These are phyloP conservation scores for Climacium dendroides DNA, from an alignment of 225 moss, liverwort and hornwort genomes.

Conservation along the genomic window DNA sequence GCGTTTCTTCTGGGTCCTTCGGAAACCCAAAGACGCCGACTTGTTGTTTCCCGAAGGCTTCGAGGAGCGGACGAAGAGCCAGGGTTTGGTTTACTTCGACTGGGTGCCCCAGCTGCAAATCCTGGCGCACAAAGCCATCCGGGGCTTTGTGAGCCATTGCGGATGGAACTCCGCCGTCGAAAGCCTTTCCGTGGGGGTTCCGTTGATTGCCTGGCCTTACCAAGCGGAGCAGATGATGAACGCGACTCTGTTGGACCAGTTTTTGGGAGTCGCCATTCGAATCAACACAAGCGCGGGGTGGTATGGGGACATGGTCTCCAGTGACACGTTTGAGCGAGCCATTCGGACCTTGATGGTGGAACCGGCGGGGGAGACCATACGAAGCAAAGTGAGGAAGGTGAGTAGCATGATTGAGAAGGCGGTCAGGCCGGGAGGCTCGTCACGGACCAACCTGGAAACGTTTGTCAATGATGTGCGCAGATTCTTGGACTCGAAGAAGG, in stretches of 20 bases:
- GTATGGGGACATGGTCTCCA: neutral
- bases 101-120: constrained; percentile 36
- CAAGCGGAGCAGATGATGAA: constrained; percentile 45
- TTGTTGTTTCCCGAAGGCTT: constrained; percentile 19
- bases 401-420: constrained; percentile 2
- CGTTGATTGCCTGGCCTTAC: constrained; percentile 30
- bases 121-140: constrained; percentile 15
- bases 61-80: neutral
- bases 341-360: constrained; percentile 21
- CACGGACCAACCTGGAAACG: neutral
- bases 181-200: constrained; percentile 6
- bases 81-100: neutral
- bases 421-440: constrained; percentile 11
- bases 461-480: constrained; percentile 7
- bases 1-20: constrained; percentile 37
- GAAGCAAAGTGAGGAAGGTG: neutral
- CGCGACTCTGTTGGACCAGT: neutral
- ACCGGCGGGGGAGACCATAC: neutral
- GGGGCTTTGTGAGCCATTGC: constrained; percentile 28
- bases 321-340: constrained; percentile 7
- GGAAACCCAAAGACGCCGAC: neutral
- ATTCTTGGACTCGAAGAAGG: neutral
- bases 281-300: neutral
- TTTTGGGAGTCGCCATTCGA: constrained; percentile 8
- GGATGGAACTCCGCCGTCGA: constrained; percentile 42